Evolutionary conservation across 2,329 filamentous ascomycete species (phyloP), one percentile per base, ranked within the genome.

Genomic region (Helotiales sp.): DNA sequence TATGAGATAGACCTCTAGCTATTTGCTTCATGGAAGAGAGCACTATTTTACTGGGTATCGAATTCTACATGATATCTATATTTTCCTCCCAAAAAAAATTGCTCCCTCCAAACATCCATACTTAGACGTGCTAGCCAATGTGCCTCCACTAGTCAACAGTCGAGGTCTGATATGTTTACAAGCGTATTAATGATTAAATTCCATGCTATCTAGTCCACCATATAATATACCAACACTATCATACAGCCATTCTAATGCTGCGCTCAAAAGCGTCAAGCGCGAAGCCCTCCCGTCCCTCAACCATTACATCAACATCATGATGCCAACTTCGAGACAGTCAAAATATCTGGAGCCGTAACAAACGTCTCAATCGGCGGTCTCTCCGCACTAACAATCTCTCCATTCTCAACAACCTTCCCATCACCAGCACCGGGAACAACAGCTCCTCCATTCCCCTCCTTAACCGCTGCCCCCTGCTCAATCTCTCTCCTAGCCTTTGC

Each of bases 331-430:
- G 57, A 45, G 8, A 60, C 1, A 37, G 64, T 62, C 13, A 69
- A 45, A 10, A 55, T 61, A 28, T 70, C 63, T 8, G 58, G 22
- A 47, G 81, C 85, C 1, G 86, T 88, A 22, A 85, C 80, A 69
- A 87, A 88, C 0, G 83, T 83, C 68, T 89, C 86, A 30, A 88
- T 61, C 0, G 73, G 77, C 20, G 83, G 82, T 40, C 82, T 78
- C 55, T 77, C 73, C 17, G 69, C 65, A 60, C 57, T 61, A 1
- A 71, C 63, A 7, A 67, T 63, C 50, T 74, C 63, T 17, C 71
- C 70, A 69, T 70, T 70, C 50, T 73, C 69, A 17, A 70, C 66
- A 1, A 63, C 67, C 47, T 61, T 66, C 40, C 30, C 61, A 13
- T 49, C 61, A 40, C 26, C 32, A 5, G 20, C 20, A 13, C 37